Evolutionary conservation across 345 rosid genomes (phyloP).

Genomic region (Clausena lansium): DNA sequence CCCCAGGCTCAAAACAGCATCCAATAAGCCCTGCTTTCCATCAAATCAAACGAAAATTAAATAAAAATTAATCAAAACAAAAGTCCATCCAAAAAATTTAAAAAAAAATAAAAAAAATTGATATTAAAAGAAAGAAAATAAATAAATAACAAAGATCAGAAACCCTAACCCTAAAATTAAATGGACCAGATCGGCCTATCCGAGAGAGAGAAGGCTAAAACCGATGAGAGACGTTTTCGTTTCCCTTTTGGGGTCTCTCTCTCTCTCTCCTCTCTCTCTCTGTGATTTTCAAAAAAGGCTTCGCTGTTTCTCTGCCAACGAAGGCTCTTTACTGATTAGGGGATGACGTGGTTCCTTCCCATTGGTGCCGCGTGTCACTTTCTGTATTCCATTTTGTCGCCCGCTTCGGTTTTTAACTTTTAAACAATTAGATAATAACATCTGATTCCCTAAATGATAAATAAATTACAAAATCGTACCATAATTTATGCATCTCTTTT

Average conservation of each 20-base stretch:
- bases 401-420: background rate
- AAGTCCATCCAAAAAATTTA: background rate
- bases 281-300: background rate
- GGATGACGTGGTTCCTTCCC: slow-evolving; percentile 12
- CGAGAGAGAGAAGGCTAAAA: slow-evolving; percentile 10
- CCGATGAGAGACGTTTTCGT: background rate
- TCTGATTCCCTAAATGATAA: background rate
- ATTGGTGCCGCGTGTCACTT: slow-evolving; percentile 15
- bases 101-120: background rate
- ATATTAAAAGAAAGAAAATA: background rate
- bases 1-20: slow-evolving; percentile 30
- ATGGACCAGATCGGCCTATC: slow-evolving; percentile 38
- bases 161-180: slow-evolving; percentile 32
- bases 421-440: background rate
- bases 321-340: slow-evolving; percentile 27
- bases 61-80: background rate
- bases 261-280: background rate
- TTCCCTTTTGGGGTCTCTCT: background rate
- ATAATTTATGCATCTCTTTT: no score
- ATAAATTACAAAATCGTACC: no score
- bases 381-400: slow-evolving; percentile 18
- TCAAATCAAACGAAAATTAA: slow-evolving; percentile 14
- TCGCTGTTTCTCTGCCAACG: slow-evolving; percentile 26
- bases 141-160: slow-evolving; percentile 3
- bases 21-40: slow-evolving; percentile 16